phyloP scores from a whole-genome alignment of 352 stramenopile species.

The Lagenidium giganteum region DNA sequence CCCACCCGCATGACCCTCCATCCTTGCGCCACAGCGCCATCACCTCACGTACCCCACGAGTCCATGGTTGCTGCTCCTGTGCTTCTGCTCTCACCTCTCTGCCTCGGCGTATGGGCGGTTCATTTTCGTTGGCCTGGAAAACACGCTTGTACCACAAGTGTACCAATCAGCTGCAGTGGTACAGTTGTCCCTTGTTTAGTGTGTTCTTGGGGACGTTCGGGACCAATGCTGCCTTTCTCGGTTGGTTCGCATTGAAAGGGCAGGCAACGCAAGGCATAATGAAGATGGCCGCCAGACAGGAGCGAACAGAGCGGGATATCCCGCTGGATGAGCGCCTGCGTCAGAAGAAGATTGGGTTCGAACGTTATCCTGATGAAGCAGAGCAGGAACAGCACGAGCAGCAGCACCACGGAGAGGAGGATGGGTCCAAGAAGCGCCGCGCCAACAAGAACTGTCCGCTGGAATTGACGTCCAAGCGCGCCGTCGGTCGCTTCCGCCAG shows the following conservation, averaged over 20 bases:
- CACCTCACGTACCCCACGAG: slow-evolving; percentile 78
- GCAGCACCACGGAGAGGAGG: slow-evolving; percentile 7
- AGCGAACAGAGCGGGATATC: slow-evolving; percentile 52
- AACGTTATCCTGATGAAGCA: slow-evolving; percentile 8
- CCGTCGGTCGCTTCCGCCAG: slow-evolving; percentile 71
- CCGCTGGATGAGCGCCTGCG: slow-evolving; percentile 74
- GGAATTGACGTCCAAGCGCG: slow-evolving; percentile 81
- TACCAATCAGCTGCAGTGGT: too few species aligned
- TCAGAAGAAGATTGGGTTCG: slow-evolving; percentile 77
- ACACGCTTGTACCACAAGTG: too few species aligned
- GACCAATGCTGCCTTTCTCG: too few species aligned
- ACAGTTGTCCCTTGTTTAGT: too few species aligned
- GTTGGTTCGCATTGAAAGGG: too few species aligned
- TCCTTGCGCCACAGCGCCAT: background rate
- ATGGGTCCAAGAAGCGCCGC: slow-evolving; percentile 21
- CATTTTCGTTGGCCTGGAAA: too few species aligned
- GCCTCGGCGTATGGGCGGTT: too few species aligned
- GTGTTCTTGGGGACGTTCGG: too few species aligned
- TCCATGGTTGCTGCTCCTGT: slow-evolving; percentile 63
- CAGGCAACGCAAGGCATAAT: too few species aligned
- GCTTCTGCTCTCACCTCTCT: too few species aligned
- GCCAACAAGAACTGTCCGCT: slow-evolving; percentile 86
- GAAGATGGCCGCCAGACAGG: too few species aligned
- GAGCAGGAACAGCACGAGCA: slow-evolving; percentile 8
- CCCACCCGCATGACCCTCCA: background rate